Evolutionary conservation across 2,329 filamentous ascomycete species (phyloP), one percentile per base, ranked within the genome.

Genomic region (Aciculosporium take): DNA sequence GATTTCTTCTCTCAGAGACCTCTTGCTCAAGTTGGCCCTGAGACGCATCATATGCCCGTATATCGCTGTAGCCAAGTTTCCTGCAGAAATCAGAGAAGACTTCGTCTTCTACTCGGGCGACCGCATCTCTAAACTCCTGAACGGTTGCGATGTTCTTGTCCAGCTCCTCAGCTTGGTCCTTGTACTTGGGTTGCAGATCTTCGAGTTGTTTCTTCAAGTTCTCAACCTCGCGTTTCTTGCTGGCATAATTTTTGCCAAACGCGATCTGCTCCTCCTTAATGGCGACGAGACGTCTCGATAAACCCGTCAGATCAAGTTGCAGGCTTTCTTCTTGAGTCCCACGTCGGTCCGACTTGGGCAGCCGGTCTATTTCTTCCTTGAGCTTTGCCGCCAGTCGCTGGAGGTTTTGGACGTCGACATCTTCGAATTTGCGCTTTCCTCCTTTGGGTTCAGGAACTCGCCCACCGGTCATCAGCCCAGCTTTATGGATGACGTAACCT

Each of bases 401-500:
- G n/a, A 95, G 68, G 45, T 84, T 84, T 49, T 94, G 84, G 24
- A 95, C 77, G 51, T 95, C 87, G 7, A 82, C 76, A 51, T 95
- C 88, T 53, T 94, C 88, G 63, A 93, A 96, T 40, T 83, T 76
- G 44, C 86, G 81, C 48, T 86, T 83, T 45, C 75, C 76, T 41
- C 80, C 78, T 57, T 83, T 84, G 36, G 79, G 74, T 35, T 82
- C 76, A 1, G 79, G 80, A 24, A 86, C 81, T 46, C 87, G 82
- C 49, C 91, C 91, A 69, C 91, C 91, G 37, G 91, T 96, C 82
- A 98, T 96, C 40, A 93, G 72, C 55, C 91, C 91, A 35, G 84
- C 87, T 58, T 96, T 96, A 66, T 94, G 87, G 48, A 98, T 95
- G 46, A 98, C 82, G 41, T 82, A 89, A n/a, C 91, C 91, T 55